Evolutionary conservation across 2,329 filamentous ascomycete species (phyloP), one percentile per base, ranked within the genome.

Genomic region (Domatiomyces catenatus): DNA sequence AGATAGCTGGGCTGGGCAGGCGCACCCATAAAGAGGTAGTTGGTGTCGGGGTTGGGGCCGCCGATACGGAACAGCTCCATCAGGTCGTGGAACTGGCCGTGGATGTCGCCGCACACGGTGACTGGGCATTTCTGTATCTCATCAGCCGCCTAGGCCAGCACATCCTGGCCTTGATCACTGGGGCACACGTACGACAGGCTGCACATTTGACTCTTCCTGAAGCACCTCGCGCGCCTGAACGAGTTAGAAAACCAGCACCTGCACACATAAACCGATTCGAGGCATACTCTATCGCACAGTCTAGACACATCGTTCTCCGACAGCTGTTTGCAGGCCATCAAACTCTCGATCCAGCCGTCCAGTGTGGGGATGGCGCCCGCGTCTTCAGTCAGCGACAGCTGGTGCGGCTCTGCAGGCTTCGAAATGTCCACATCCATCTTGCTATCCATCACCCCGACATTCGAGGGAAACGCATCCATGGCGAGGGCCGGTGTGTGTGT

Each of bases 11-110:
- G 39, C 32, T 26, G 45, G 49, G 48, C 48, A 28, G 46, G 63
- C 80, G 65, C 72, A 92, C 87, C 89, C 88, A 98, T 96, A 74
- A 96, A 96, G 59, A 96, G 83, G 71, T 96, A 96, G 75, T 96
- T 96, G 65, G 92, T 96, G 70, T 98, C 92, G 59, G 92, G 92
- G 66, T 94, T 95, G 54, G 89, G 88, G 50, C 92, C 92, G 61
- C 92, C 92, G 68, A 98, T 96, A 74, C 94, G 93, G 79, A 98
- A 98, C 49, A 98, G 80, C 73, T 98, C 92, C 88, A 98, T 96
- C 69, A 98, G 72, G 66, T 98, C 92, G 70, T 96, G 90, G 69
- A 96, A 96, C 71, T 98, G 92, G 59, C 92, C 92, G 70, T 98
- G 92, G 67, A 98, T 98, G 71, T 98, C 92, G 67, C 92, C 92